Percentiles rank a stretch among this genome's conserved stretches.
Conservation (phyloP, 768 basidiomycete genomes). For the Boletus vinaceobasis region DNA sequence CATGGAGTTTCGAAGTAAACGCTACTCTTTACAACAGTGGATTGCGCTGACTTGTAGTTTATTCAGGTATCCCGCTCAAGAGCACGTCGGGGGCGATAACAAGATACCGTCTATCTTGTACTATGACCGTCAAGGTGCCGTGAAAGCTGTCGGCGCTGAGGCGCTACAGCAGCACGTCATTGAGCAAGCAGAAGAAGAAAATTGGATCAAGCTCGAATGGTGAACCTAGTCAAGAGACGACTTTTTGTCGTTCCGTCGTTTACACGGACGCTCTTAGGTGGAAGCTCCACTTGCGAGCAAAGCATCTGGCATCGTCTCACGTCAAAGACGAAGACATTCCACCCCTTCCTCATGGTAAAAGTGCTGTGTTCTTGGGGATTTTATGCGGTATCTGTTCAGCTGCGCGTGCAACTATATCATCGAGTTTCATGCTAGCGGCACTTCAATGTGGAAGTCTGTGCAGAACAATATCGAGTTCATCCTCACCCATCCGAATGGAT, state of each 20-base stretch:
- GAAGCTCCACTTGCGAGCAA: constrained; percentile 37
- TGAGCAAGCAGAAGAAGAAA: constrained; percentile 37
- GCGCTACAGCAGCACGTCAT: constrained; percentile 33
- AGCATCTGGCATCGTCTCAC: constrained; percentile 22
- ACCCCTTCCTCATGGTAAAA: constrained; percentile 2
- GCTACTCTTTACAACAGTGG: not conserved
- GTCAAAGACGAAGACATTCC: constrained; percentile 20
- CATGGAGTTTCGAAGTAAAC: constrained; percentile 25
- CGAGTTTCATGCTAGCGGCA: constrained; percentile 27
- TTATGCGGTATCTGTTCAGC: constrained; percentile 26
- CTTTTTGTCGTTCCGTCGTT: not conserved
- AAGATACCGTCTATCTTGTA: constrained; percentile 50
- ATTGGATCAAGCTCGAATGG: constrained; percentile 40
- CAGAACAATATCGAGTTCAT: constrained; percentile 21
- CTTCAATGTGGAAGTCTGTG: constrained; percentile 22
- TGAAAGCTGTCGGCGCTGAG: constrained; percentile 45
- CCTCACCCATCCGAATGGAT: constrained; percentile 31
- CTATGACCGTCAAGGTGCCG: constrained; percentile 40
- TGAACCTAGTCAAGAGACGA: constrained; percentile 5
- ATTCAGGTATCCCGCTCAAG: constrained; percentile 44
- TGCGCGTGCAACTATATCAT: constrained; percentile 22
- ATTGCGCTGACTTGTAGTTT: not conserved
- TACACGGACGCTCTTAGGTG: constrained; percentile 18
- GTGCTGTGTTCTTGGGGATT: constrained; percentile 25
- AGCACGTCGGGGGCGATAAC: constrained; percentile 42